Conservation (phyloP, 805 yeast genomes). For the Candida schatavii region DNA sequence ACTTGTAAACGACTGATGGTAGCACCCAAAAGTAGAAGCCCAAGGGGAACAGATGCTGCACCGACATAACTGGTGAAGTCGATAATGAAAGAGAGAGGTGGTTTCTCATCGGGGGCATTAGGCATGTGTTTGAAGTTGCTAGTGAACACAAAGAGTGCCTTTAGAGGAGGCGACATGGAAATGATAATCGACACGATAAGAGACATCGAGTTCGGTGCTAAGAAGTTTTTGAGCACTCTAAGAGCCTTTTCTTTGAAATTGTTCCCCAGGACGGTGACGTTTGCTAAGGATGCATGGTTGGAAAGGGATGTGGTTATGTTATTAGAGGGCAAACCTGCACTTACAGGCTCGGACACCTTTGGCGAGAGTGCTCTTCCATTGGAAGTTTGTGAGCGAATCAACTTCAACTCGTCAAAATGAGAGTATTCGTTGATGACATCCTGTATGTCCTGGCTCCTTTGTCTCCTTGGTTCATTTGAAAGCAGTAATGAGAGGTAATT, state of each 20-base stretch:
- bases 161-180: slow-evolving; percentile 85
- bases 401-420: slow-evolving; percentile 37
- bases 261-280: not conserved
- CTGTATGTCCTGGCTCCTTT: slow-evolving; percentile 31
- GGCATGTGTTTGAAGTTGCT: slow-evolving; percentile 41
- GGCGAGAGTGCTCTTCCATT: not conserved
- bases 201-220: slow-evolving; percentile 70
- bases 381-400: slow-evolving; percentile 8
- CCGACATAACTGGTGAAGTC: slow-evolving; percentile 80
- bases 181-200: slow-evolving; percentile 63
- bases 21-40: slow-evolving; percentile 79
- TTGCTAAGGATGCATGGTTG: not conserved
- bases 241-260: not conserved
- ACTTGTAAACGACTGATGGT: slow-evolving; percentile 76
- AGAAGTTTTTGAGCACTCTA: slow-evolving; percentile 45
- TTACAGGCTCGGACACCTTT: slow-evolving; percentile 11
- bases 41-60: slow-evolving; percentile 85
- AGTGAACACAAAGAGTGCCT: slow-evolving; percentile 47
- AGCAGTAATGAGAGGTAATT: not conserved
- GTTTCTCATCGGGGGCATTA: slow-evolving; percentile 79
- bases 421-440: slow-evolving; percentile 47
- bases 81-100: slow-evolving; percentile 82
- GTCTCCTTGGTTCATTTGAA: slow-evolving; percentile 15
- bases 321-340: not conserved
- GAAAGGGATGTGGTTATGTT: not conserved